These are phyloP conservation scores for Cyathus striatus DNA, from an alignment of 768 basidiomycete species.

Conservation along the genomic window DNA sequence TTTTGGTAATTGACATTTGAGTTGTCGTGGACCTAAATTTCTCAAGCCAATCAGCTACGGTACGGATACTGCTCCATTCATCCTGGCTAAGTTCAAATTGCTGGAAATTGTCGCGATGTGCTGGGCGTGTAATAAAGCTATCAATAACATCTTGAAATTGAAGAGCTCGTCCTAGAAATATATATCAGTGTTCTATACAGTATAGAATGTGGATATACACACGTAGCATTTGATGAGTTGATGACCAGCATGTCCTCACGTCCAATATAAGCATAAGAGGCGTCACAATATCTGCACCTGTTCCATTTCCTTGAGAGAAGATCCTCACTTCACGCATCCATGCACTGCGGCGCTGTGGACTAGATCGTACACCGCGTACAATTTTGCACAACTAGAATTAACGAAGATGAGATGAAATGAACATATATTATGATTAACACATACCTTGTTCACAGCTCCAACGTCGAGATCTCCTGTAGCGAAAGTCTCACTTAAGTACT, in stretches of 20 bases:
- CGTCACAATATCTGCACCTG: not conserved
- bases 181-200: not conserved
- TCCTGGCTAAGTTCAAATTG: not conserved
- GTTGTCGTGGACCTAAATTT: slow-evolving; percentile 15
- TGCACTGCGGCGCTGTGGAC: slow-evolving; percentile 13
- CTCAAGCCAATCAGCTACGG: slow-evolving; percentile 1
- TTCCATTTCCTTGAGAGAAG: no score
- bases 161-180: not conserved
- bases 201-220: not conserved
- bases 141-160: not conserved
- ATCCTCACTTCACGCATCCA: no score
- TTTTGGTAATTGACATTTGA: slow-evolving; percentile 22
- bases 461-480: slow-evolving; percentile 6
- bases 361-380: slow-evolving; percentile 7
- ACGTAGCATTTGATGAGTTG: not conserved
- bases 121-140: slow-evolving; percentile 1
- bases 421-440: not conserved
- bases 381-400: slow-evolving; percentile 12
- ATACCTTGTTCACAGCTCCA: not conserved
- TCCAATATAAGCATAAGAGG: slow-evolving; percentile 3
- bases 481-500: slow-evolving; percentile 1
- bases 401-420: not conserved
- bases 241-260: not conserved
- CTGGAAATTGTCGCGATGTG: not conserved
- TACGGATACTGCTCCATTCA: not conserved